phyloP scores from a whole-genome alignment of 1,284 basidiomycete species.

The Fomes fomentarius region DNA sequence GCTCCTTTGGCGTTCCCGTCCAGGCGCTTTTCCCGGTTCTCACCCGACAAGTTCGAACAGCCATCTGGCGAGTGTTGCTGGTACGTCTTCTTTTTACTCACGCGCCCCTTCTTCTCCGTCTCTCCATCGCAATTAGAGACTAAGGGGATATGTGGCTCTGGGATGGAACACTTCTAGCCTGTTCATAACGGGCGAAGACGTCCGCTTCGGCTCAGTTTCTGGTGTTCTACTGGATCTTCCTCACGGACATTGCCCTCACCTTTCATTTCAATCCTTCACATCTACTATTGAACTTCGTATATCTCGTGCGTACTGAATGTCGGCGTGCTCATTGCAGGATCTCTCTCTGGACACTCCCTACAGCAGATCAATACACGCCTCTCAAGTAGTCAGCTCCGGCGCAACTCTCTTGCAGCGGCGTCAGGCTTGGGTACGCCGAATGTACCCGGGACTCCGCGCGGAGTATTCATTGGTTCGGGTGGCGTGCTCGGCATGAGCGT shows the following conservation, averaged over 20 bases:
- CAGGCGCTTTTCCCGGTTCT: conserved; percentile 25
- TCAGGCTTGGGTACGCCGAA: conserved; percentile 8
- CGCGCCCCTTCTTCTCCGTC: background rate
- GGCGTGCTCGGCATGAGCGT: conserved; percentile 25
- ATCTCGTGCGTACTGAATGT: background rate
- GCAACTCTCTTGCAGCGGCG: conserved; percentile 19
- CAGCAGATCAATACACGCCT: conserved; percentile 31
- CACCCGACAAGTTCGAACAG: conserved; percentile 31
- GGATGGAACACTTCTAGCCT: background rate
- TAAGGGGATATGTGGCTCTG: background rate
- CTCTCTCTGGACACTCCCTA: conserved; percentile 34
- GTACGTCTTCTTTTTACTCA: conserved; percentile 16
- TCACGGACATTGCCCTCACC: too few species aligned
- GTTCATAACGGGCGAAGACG: background rate
- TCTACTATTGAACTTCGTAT: background rate
- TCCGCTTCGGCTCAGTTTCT: background rate
- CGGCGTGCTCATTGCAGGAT: conserved; percentile 24
- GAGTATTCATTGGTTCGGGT: conserved; percentile 26
- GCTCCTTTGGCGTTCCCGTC: conserved; percentile 64
- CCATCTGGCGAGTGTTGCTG: conserved; percentile 31
- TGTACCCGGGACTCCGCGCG: conserved; percentile 33
- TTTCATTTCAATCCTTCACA: background rate
- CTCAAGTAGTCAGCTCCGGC: conserved; percentile 22
- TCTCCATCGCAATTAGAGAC: background rate
- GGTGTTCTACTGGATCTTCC: too few species aligned